Percentiles rank a stretch among this genome's conserved stretches.
Conservation (phyloP, 1,284 basidiomycete species). For the Rhodotorula mucilaginosa region DNA sequence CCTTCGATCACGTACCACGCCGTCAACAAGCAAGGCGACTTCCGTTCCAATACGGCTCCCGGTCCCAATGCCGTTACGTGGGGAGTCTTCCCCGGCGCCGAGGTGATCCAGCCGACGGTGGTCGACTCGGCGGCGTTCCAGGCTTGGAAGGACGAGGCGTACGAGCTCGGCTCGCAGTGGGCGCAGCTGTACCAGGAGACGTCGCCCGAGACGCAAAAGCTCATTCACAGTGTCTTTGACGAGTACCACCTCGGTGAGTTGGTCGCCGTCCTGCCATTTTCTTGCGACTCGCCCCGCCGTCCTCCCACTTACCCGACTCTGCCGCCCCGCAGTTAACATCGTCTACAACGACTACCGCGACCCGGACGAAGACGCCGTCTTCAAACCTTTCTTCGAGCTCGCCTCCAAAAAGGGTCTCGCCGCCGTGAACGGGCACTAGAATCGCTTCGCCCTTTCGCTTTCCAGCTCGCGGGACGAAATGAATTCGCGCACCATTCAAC, state of each 20-base stretch:
- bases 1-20: slow-evolving; percentile 94
- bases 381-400: slow-evolving; percentile 67
- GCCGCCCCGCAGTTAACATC: slow-evolving; percentile 35
- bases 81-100: slow-evolving; percentile 98
- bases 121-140: slow-evolving; percentile 93
- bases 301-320: not conserved
- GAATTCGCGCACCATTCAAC: not conserved
- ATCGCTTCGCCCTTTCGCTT: not conserved
- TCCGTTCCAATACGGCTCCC: slow-evolving; percentile 87
- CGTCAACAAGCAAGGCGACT: slow-evolving; percentile 68
- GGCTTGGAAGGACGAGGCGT: slow-evolving; percentile 48
- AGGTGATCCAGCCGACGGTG: slow-evolving; percentile 96
- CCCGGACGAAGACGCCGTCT: slow-evolving; percentile 71
- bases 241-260: slow-evolving; percentile 48
- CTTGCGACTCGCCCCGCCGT: not conserved
- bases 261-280: slow-evolving; percentile 8
- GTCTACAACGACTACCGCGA: slow-evolving; percentile 45
- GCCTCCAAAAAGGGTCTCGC: slow-evolving; percentile 13
- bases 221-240: slow-evolving; percentile 40
- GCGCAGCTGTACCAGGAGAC: slow-evolving; percentile 41
- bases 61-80: slow-evolving; percentile 98
- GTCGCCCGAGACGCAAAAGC: slow-evolving; percentile 31
- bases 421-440: slow-evolving; percentile 17
- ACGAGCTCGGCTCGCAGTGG: slow-evolving; percentile 46
- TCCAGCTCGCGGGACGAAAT: not conserved